Conservation (phyloP, 352 stramenopile genomes). For the Phytophthora lateralis region DNA sequence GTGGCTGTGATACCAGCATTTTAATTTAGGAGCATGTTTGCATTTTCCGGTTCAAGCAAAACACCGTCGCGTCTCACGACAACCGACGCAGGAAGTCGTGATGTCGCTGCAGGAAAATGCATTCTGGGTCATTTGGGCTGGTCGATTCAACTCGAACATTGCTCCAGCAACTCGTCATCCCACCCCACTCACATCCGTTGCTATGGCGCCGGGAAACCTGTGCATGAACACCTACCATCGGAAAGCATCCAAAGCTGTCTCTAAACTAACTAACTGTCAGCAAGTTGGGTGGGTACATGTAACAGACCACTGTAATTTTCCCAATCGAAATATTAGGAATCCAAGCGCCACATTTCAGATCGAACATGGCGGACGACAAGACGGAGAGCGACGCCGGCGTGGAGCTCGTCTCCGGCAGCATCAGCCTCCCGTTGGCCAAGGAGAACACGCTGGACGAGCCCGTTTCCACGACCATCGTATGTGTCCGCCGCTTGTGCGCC, state of each 20-base stretch:
- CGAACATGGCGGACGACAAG: conserved; percentile 34
- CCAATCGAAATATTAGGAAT: conserved; percentile 15
- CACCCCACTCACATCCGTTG: not conserved
- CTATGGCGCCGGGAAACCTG: not conserved
- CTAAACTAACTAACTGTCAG: no score
- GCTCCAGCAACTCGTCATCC: not conserved
- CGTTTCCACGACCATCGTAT: conserved; percentile 88
- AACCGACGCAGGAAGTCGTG: not conserved
- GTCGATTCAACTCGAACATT: not conserved
- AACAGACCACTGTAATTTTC: not conserved
- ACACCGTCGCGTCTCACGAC: not conserved
- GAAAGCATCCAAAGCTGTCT: no score
- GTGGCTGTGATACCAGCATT: no score
- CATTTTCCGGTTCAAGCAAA: not conserved
- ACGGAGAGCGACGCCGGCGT: conserved; percentile 24
- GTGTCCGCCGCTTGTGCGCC: conserved; percentile 10
- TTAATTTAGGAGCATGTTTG: not conserved
- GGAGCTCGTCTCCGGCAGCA: conserved; percentile 75
- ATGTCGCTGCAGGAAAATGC: not conserved
- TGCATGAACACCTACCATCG: not conserved
- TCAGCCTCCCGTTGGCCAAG: conserved; percentile 73
- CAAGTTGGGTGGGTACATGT: not conserved
- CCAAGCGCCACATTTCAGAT: conserved; percentile 16
- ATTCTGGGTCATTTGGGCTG: no score
- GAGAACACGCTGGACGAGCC: conserved; percentile 89